phyloP scores from a whole-genome alignment of 108 stramenopile species.

The Chaetoceros muelleri region DNA sequence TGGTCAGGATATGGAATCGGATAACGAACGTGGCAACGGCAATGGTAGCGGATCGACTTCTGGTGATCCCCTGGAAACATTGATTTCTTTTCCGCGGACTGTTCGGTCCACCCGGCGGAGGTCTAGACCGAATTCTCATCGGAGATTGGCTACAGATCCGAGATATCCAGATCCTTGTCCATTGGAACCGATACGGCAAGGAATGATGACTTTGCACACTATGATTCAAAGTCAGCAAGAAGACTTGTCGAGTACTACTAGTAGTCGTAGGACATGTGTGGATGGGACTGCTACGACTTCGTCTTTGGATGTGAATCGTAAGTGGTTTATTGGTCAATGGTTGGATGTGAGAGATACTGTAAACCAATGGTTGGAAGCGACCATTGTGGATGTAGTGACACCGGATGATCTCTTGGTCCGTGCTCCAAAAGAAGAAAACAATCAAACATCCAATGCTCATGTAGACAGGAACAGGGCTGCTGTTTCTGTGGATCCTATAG shows the following conservation, averaged over 20 bases:
- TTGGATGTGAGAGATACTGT: conserved; percentile 93
- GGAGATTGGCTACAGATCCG: conserved; percentile 54
- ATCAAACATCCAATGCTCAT: background rate
- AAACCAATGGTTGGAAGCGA: conserved; percentile 96
- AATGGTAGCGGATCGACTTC: too few relatives aligned
- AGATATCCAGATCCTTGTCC: conserved; percentile 52
- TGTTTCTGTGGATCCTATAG: conserved; percentile 52
- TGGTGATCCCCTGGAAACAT: background rate
- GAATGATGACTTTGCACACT: conserved; percentile 87
- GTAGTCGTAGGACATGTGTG: background rate
- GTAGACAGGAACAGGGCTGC: conserved; percentile 1
- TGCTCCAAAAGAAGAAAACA: background rate
- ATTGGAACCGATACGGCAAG: conserved; percentile 89
- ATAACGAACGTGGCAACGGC: background rate
- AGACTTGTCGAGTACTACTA: background rate
- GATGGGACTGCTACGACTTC: background rate
- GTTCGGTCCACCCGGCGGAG: background rate
- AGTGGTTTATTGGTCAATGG: conserved; percentile 93
- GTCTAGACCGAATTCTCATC: conserved; percentile 32
- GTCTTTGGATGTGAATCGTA: conserved; percentile 47
- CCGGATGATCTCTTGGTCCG: conserved; percentile 49
- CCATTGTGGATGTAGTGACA: conserved; percentile 74
- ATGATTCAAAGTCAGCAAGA: conserved; percentile 15
- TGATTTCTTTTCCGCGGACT: background rate
- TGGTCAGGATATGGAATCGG: background rate